These are phyloP conservation scores for Murraya paniculata DNA, from an alignment of 345 rosid species.

Conservation along the genomic window DNA sequence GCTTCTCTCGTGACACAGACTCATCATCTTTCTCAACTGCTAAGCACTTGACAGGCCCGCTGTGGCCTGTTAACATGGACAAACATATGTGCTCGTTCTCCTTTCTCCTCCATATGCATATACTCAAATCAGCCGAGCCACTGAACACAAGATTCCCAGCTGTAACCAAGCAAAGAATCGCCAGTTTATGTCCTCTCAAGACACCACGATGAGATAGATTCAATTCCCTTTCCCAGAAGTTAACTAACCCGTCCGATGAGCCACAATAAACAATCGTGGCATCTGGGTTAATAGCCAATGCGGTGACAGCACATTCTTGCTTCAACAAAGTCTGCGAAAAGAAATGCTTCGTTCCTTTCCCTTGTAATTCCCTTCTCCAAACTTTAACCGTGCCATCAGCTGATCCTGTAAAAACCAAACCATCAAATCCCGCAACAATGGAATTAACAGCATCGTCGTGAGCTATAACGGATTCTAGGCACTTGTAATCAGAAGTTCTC, in stretches of 20 bases:
- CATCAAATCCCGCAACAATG: slow-evolving; percentile 65
- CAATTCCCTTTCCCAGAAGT: slow-evolving; percentile 66
- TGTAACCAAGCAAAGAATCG: slow-evolving; percentile 62
- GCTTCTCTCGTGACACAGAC: slow-evolving; percentile 33
- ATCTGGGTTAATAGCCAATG: slow-evolving; percentile 53
- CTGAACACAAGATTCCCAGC: slow-evolving; percentile 75
- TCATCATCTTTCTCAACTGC: slow-evolving; percentile 68
- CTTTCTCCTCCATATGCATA: slow-evolving; percentile 73
- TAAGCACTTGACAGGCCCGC: slow-evolving; percentile 87
- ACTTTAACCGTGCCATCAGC: slow-evolving; percentile 86
- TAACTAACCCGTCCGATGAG: slow-evolving; percentile 82
- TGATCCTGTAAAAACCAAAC: slow-evolving; percentile 81
- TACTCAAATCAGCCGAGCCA: slow-evolving; percentile 83
- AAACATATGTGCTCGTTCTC: slow-evolving; percentile 54
- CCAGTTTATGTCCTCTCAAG: slow-evolving; percentile 73
- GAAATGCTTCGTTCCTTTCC: slow-evolving; percentile 80
- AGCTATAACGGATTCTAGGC: slow-evolving; percentile 68
- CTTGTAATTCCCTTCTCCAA: slow-evolving; percentile 87
- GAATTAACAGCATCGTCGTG: slow-evolving; percentile 88
- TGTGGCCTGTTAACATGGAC: slow-evolving; percentile 66
- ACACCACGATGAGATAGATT: slow-evolving; percentile 61
- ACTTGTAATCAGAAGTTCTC: slow-evolving; percentile 65
- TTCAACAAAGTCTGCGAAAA: slow-evolving; percentile 72
- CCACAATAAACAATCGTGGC: slow-evolving; percentile 68
- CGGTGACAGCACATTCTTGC: slow-evolving; percentile 83